Base-by-base conservation (phyloP, 352 stramenopile genomes). In the Pilasporangium apinafurcum region DNA sequence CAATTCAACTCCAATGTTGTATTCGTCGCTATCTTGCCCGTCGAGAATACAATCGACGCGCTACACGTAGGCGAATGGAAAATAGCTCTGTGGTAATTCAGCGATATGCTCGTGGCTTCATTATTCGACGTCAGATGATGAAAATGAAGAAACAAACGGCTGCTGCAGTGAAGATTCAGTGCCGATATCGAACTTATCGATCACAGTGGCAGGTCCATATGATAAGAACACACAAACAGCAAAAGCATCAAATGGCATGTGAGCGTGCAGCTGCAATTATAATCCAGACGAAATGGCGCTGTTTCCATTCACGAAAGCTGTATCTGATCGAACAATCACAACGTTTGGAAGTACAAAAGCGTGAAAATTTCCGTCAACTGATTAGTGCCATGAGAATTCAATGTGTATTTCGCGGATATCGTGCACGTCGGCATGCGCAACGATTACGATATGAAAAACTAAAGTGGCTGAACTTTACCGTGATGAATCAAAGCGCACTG, bases 311-410 rank as follows among this genome's bases (percentile, higher is more conserved):
- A 8, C 57, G 61, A 10, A 55, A 53, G 1, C 41, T 52, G 8
- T 85, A 73, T 44, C 26, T 68, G n/a, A 12, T 53, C 2, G 59
- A 66, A 8, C 53, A 60, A 13, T 28, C 48, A n/a, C 51, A 51
- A 10, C 48, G 55, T 2, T 45, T 32, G 2, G 69, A 87, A 12
- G 50, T 47, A 1, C 51, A 65, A 22, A 55, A 51, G 29, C 45
- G 85, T 14, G 52, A 72, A 5, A 56, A 48, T 4, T 67, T 81
- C 37, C 58, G 36, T 1, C 51, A 68, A 14, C 36, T 84, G 10
- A 65, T 67, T 17, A 66, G 59, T 24, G 76, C 71, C 0, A 52
- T 87, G 16, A 55, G 48, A 4, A 81, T 94, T 24, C 80, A 94
- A 50, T 55, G 60, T 1, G 29, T 68, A 14, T 86, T 75, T 38